Evolutionary conservation across 2,329 filamentous ascomycete species (phyloP), one percentile per base, ranked within the genome.

Genomic region (Sarocladium brachiariae): DNA sequence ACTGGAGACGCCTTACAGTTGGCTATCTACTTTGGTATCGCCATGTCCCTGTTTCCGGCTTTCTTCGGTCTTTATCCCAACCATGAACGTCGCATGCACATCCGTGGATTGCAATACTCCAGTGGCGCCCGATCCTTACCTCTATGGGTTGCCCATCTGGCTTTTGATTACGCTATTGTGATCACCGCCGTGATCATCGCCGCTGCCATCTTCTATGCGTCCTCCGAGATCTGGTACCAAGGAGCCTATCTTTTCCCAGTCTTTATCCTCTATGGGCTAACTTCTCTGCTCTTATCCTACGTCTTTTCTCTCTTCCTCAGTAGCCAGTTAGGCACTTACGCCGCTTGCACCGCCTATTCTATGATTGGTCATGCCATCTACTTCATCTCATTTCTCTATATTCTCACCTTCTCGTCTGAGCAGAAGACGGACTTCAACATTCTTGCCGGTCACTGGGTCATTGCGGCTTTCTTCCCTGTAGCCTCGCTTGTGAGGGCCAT

Each of bases 41-140:
- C 83, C 2, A 83, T 90, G 69, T 75, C 78, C n/a, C 81, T 84
- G 1, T 90, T 84, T 58, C 87, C 89, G 0, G 87, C 84, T 5
- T 88, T 95, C 69, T 92, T 95, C 60, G 80, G 86, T 0, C 70
- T 95, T 7, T 95, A 95, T 62, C 86, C 87, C 1, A 93, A 88
- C 4, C 69, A 86, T 9, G 89, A 95, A 65, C 76, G 88, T 16
- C 70, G 87, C 7, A 74, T 81, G 50, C 84, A 87, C 52, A 86
- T 95, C 33, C 79, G 89, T 48, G 84, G 86, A 7, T 71, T 95
- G 25, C 85, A 95, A 64, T 95, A 92, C 68, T 91, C 87, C 50
- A 95, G 93, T 62, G 89, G 89, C 34, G 88, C 93, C 31, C 76
- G 86, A 18, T 82, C 86, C 2, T 70, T 86, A 2, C 87, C 89